Conservation (phyloP, 805 yeast genomes). For the Wickerhamomyces strasburgensis region DNA sequence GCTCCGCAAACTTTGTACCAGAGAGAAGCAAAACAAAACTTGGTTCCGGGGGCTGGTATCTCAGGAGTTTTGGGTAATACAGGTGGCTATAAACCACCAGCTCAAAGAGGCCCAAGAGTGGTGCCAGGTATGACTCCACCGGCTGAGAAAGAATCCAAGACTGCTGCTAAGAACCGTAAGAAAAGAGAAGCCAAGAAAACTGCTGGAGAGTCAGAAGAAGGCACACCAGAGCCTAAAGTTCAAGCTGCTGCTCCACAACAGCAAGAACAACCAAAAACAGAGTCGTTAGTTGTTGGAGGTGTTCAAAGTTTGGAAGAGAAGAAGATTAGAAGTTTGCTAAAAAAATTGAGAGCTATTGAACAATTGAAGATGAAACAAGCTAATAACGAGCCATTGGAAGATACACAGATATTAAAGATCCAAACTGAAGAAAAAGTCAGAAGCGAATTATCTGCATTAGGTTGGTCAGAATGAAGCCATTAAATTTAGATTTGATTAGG, state of each 20-base stretch:
- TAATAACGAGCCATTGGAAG: conserved; percentile 80
- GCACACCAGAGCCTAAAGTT: conserved; percentile 13
- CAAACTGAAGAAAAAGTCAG: conserved; percentile 79
- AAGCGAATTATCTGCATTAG: conserved; percentile 66
- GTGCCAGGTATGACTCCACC: conserved; percentile 57
- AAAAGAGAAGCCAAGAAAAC: conserved; percentile 61
- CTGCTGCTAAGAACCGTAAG: conserved; percentile 71
- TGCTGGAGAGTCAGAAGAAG: conserved; percentile 11
- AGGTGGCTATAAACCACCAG: conserved; percentile 24
- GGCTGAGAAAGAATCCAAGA: conserved; percentile 45
- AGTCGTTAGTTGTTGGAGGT: conserved; percentile 47
- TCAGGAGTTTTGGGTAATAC: conserved; percentile 2
- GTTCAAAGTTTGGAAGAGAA: conserved; percentile 79
- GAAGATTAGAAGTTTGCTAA: conserved; percentile 83
- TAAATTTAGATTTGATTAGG: too few relatives aligned
- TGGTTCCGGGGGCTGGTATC: conserved; percentile 9
- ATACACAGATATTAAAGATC: conserved; percentile 87
- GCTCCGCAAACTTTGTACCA: conserved; percentile 49
- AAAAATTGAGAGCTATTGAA: conserved; percentile 94
- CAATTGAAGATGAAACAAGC: conserved; percentile 81
- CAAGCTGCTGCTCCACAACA: conserved; percentile 11
- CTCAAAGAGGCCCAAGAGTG: conserved; percentile 33
- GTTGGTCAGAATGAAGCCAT: conserved; percentile 57
- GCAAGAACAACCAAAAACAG: conserved; percentile 9
- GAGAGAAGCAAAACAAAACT: conserved; percentile 40